These are phyloP conservation scores for Starmerella gropengiesseri DNA, from an alignment of 805 yeast genomes.

Conservation along the genomic window DNA sequence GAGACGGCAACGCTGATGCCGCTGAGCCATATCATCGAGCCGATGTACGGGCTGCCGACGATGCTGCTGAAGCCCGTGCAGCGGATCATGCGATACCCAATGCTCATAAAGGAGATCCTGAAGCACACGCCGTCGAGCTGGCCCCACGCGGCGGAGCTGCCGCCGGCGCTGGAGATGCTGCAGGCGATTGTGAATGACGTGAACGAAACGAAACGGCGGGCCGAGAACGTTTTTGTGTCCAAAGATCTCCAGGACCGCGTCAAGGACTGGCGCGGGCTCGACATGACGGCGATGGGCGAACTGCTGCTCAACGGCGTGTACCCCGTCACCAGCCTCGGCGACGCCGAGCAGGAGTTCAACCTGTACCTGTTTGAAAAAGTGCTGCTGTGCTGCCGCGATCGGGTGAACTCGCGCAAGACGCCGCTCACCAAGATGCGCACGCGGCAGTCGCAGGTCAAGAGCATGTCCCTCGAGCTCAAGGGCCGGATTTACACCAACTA, in stretches of 20 bases:
- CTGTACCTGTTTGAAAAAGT: slow-evolving; percentile 77
- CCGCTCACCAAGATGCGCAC: slow-evolving; percentile 41
- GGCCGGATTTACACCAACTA: slow-evolving; percentile 76
- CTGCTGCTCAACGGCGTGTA: slow-evolving; percentile 64
- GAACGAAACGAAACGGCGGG: slow-evolving; percentile 85
- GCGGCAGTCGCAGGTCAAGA: slow-evolving; percentile 22
- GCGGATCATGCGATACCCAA: slow-evolving; percentile 89
- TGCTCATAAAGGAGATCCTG: slow-evolving; percentile 58
- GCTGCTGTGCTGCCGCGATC: slow-evolving; percentile 54
- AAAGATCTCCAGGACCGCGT: slow-evolving; percentile 64
- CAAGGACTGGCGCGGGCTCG: slow-evolving; percentile 86
- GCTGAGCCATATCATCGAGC: slow-evolving; percentile 55
- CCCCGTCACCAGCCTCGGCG: slow-evolving; percentile 36
- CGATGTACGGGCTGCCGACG: slow-evolving; percentile 80
- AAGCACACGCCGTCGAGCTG: slow-evolving; percentile 47
- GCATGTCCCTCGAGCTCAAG: slow-evolving; percentile 44
- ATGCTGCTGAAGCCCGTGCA: slow-evolving; percentile 90
- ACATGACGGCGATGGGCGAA: slow-evolving; percentile 70
- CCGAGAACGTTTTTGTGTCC: slow-evolving; percentile 69
- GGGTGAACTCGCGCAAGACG: slow-evolving; percentile 39
- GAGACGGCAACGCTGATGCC: slow-evolving; percentile 47
- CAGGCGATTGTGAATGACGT: slow-evolving; percentile 77
- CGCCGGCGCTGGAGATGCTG: slow-evolving; percentile 58
- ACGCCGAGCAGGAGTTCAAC: slow-evolving; percentile 71
- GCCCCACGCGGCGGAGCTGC: slow-evolving; percentile 55